These are phyloP conservation scores for Diaporthe eres DNA, from an alignment of 2,329 filamentous ascomycete species.

Conservation along the genomic window DNA sequence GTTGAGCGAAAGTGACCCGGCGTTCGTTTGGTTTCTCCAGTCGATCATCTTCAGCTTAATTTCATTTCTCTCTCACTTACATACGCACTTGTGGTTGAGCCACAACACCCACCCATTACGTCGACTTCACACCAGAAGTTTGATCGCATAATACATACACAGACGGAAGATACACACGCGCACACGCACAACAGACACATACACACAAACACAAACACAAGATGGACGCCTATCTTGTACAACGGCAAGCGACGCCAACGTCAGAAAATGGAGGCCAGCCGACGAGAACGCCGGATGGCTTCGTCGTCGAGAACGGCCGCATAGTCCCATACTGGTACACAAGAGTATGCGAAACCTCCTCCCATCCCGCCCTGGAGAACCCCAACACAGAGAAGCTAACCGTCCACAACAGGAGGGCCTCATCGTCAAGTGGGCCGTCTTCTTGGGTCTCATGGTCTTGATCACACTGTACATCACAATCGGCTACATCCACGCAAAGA, in stretches of 20 bases:
- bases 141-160: not conserved
- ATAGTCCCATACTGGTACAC: constrained; percentile 56
- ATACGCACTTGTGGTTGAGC: constrained; percentile 30
- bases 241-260: constrained; percentile 28
- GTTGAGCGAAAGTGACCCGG: not conserved
- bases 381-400: constrained; percentile 9
- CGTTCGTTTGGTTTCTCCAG: constrained; percentile 27
- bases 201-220: not conserved
- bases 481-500: constrained; percentile 79
- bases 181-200: not conserved
- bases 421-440: constrained; percentile 80
- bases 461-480: constrained; percentile 74
- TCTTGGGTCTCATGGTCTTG: constrained; percentile 71
- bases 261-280: constrained; percentile 7
- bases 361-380: not conserved
- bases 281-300: constrained; percentile 44
- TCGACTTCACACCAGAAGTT: not conserved
- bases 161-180: not conserved
- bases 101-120: not conserved
- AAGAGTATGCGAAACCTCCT: constrained; percentile 48
- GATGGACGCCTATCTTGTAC: constrained; percentile 34
- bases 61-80: not conserved
- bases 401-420: constrained; percentile 64
- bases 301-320: constrained; percentile 49
- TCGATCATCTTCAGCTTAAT: not conserved